Evolutionary conservation across 2,329 filamentous ascomycete species (phyloP), one percentile per base, ranked within the genome.

Genomic region (Sporothrix schenckii): DNA sequence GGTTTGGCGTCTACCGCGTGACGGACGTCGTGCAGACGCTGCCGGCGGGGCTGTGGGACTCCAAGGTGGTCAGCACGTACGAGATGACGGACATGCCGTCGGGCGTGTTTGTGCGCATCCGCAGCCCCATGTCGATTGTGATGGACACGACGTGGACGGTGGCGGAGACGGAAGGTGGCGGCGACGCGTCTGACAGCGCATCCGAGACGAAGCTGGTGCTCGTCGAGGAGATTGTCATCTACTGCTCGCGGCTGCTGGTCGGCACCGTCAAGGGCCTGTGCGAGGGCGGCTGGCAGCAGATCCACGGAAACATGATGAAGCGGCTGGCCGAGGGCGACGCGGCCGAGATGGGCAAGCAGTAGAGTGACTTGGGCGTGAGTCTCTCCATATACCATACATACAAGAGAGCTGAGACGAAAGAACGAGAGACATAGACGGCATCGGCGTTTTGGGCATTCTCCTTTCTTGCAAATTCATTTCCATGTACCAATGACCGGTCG

Each of bases 41-140:
- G 30, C 85, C 85, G 3, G 84, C 84, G 16, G 85, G 85, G 2
- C 79, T 88, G 39, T 87, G 84, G 85, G 84, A 85, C 75, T 83
- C 81, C 67, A 82, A 83, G 63, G 83, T 87, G 7, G 80, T 84
- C 68, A 87, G 85, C 78, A 82, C 77, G 6, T 85, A 86, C 75
- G 85, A 87, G 77, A 84, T 87, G 72, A 82, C 84, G 21, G 77
- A 86, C 72, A 77, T 84, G 21, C 78, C 78, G 39, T 14, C 19
- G 5, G 86, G 86, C 21, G 74, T 85, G 7, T 87, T 86, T 75
- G 83, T 85, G 54, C 78, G 85, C 11, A 83, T 87, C 69, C 79
- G 78, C 56, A 84, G 83, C 53, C 85, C 86, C 24, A 74, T 88
- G 76, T 81, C 80, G 58, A 79, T 86, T 47, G 77, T 83, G 2